phyloP scores from a whole-genome alignment of 2,329 filamentous ascomycete genomes.

The Purpureocillium takamizusanense region DNA sequence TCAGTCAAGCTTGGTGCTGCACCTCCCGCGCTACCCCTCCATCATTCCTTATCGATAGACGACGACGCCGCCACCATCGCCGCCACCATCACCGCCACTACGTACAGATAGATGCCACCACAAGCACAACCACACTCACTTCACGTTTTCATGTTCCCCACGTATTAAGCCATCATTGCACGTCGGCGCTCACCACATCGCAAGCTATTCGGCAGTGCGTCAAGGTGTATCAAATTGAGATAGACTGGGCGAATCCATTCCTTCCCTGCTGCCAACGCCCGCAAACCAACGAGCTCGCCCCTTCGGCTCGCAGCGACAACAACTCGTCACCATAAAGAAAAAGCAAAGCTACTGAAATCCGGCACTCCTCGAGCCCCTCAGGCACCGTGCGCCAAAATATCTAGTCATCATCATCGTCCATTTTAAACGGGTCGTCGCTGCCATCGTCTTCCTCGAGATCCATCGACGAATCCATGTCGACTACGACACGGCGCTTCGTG shows the following conservation, averaged over 20 bases:
- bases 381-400: background rate
- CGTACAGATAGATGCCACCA: too few relatives aligned
- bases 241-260: background rate
- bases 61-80: too few relatives aligned
- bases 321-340: background rate
- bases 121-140: too few relatives aligned
- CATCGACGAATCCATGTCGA: constrained; percentile 27
- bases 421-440: constrained; percentile 35
- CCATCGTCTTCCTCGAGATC: constrained; percentile 20
- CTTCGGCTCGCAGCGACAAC: too few relatives aligned
- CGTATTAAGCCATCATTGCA: too few relatives aligned
- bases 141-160: too few relatives aligned
- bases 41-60: background rate
- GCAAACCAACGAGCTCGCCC: background rate
- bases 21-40: background rate
- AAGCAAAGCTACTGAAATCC: constrained; percentile 2
- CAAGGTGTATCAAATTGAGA: background rate
- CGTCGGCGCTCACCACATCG: too few relatives aligned
- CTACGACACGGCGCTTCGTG: constrained; percentile 20
- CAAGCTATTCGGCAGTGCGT: too few relatives aligned
- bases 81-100: too few relatives aligned
- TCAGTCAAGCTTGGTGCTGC: too few relatives aligned
- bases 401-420: constrained; percentile 33
- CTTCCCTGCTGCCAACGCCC: constrained; percentile 1
- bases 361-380: background rate